Evolutionary conservation across 169 alveolate species (phyloP), one percentile per base, ranked within the genome.

Genomic region (Gregarina niphandrodes): DNA sequence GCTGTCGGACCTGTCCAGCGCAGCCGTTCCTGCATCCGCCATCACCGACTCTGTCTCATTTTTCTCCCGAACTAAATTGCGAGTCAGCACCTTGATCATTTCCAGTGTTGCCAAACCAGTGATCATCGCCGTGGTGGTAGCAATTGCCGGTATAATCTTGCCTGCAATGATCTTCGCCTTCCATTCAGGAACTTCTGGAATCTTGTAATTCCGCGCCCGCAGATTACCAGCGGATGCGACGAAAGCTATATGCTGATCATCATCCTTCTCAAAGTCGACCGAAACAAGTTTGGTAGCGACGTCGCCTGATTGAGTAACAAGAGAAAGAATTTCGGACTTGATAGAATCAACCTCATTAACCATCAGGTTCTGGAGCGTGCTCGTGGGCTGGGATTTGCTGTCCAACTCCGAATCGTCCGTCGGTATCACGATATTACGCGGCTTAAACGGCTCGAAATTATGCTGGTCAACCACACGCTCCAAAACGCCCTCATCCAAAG

Each of bases 71-170:
- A n/a, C n/a, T n/a, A n/a, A 17, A 29, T 65, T 35, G 45, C 62
- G 51, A 28, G 47, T 40, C 16, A 67, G 49, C 35, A 67, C 45
- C 45, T 84, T 82, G 60, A 77, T 54, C 52, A 86, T 53, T 59
- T 87, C 96, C 19, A 80, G 60, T 32, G 86, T 73, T 4, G 87
- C 97, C 45, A 84, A 61, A 0, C 99, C 99, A 9, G 93, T 84
- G 37, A 85, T 73, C 88, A 89, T 87, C 19, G 97, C 95, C 9
- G 99, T 93, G 15, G 99, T 93, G 16, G 99, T 93, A 30, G 99
- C 98, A 31, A 93, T 81, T 34, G 99, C 99, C 15, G 99, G 99
- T 21, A 93, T 87, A 43, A 93, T 93, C 63, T 87, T 87, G 16
- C 99, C 99, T 6, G 97, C 95, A 20, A 88, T 89, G 80, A 93